phyloP scores from a whole-genome alignment of 2,329 filamentous ascomycete genomes.

The Neocucurbitaria cava region DNA sequence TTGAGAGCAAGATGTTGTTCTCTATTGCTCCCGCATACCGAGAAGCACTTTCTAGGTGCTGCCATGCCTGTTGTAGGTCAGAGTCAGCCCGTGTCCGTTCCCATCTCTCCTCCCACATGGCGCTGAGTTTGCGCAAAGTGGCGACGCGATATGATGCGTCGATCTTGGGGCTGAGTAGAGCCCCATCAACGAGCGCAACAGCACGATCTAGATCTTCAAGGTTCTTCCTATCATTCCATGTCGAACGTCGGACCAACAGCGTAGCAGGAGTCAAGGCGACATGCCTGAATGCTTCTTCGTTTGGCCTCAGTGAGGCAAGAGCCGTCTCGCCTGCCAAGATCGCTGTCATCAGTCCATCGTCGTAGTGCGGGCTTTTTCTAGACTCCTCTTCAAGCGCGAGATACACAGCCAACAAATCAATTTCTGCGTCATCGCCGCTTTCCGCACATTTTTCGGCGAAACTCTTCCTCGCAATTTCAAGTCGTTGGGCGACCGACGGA shows the following conservation, averaged over 20 bases:
- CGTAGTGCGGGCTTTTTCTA: not conserved
- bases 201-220: not conserved
- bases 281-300: not conserved
- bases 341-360: not conserved
- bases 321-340: not conserved
- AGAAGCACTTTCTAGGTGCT: not conserved
- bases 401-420: not conserved
- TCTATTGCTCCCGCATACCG: not conserved
- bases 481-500: not conserved
- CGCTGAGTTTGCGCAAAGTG: not conserved
- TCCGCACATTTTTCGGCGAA: not conserved
- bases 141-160: not conserved
- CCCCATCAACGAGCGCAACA: not conserved
- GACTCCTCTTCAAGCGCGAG: not conserved
- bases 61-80: not conserved
- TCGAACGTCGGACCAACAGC: not conserved
- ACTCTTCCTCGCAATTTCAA: not conserved
- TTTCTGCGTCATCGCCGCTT: not conserved
- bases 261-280: not conserved
- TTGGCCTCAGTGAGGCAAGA: not conserved
- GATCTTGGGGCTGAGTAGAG: not conserved
- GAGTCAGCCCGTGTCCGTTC: not conserved
- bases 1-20: not conserved
- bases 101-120: not conserved
- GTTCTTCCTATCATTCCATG: not conserved